Percentiles rank a stretch among this genome's conserved stretches.
These are phyloP conservation scores for Lachancea waltii DNA, from an alignment of 805 yeast genomes.

Conservation along the genomic window DNA sequence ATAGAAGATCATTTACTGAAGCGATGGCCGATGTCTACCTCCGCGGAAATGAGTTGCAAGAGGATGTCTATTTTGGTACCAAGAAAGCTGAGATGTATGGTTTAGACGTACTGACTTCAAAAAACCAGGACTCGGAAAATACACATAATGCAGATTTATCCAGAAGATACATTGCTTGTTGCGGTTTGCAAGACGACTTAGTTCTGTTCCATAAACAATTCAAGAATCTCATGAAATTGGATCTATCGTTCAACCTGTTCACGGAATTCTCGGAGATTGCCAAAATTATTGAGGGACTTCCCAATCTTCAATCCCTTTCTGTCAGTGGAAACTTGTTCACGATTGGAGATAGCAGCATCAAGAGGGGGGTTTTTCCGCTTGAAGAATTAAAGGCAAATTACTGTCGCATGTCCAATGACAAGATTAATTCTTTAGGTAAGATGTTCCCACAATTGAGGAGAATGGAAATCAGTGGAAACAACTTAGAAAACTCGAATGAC, in stretches of 20 bases:
- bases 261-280: constrained; percentile 36
- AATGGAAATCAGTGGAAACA: constrained; percentile 27
- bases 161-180: not conserved
- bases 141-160: constrained; percentile 30
- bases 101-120: constrained; percentile 46
- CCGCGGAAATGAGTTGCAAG: constrained; percentile 36
- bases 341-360: too few species aligned
- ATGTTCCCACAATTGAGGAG: constrained; percentile 35
- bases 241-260: constrained; percentile 56
- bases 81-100: constrained; percentile 62
- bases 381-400: constrained; percentile 24
- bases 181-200: constrained; percentile 1
- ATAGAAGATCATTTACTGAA: constrained; percentile 33
- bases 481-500: constrained; percentile 6
- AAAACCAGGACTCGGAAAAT: constrained; percentile 41
- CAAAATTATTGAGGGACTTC: constrained; percentile 33
- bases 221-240: constrained; percentile 35
- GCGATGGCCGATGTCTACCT: constrained; percentile 36
- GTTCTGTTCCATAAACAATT: constrained; percentile 13
- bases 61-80: constrained; percentile 42
- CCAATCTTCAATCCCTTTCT: constrained; percentile 37
- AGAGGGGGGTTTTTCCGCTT: too few species aligned
- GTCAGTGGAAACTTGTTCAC: constrained; percentile 53
- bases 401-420: constrained; percentile 12
- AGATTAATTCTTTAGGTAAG: constrained; percentile 10